Conservation (phyloP, 1,284 basidiomycete species). For the Meripilus lineatus region DNA sequence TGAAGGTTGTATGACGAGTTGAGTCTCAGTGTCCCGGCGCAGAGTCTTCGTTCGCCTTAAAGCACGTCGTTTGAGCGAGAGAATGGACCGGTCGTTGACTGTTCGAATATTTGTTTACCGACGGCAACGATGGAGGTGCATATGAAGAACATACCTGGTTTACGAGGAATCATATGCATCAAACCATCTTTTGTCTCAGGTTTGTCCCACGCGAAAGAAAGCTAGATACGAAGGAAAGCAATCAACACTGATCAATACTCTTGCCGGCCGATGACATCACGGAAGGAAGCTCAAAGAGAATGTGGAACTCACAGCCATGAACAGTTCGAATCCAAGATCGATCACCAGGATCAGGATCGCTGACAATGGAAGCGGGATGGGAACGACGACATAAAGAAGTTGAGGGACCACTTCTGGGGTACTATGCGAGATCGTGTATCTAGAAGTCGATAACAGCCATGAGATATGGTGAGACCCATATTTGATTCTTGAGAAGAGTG, state of each 20-base stretch:
- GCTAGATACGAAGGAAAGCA: conserved; percentile 26
- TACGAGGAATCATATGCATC: conserved; percentile 64
- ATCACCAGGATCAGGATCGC: conserved; percentile 62
- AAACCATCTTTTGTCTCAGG: conserved; percentile 60
- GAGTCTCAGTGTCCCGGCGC: conserved; percentile 49
- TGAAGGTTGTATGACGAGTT: conserved; percentile 39
- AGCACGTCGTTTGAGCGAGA: conserved; percentile 50
- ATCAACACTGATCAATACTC: neutral
- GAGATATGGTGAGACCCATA: too few relatives aligned
- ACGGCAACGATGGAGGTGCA: neutral
- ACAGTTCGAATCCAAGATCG: conserved; percentile 69
- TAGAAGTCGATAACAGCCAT: conserved; percentile 14
- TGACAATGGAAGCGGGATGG: conserved; percentile 60
- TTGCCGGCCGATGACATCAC: neutral
- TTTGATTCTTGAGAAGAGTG: neutral
- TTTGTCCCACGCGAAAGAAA: conserved; percentile 69
- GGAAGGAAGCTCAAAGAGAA: neutral
- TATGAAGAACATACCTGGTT: conserved; percentile 42
- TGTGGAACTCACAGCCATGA: conserved; percentile 45
- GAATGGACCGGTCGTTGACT: conserved; percentile 56
- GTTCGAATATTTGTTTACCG: conserved; percentile 2
- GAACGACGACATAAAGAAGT: conserved; percentile 61
- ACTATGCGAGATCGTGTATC: conserved; percentile 63
- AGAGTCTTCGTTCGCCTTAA: conserved; percentile 55
- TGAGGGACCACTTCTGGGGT: conserved; percentile 68